phyloP scores from a whole-genome alignment of 2,329 filamentous ascomycete genomes.

The Scopulariopsis brevicaulis region DNA sequence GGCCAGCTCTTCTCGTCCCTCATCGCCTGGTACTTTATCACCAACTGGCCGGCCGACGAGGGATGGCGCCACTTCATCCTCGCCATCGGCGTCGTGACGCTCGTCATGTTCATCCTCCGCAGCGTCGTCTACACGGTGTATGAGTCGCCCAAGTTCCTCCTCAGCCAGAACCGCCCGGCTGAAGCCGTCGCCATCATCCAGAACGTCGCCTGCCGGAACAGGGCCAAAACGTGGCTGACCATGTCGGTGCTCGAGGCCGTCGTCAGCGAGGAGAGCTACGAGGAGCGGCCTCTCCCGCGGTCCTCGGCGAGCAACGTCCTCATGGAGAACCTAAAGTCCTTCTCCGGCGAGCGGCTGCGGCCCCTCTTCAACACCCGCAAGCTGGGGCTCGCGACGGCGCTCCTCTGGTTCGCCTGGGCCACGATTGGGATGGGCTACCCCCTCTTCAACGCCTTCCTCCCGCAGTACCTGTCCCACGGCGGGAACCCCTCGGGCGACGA shows the following conservation, averaged over 20 bases:
- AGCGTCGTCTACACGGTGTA: conserved; percentile 74
- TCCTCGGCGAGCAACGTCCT: conserved; percentile 24
- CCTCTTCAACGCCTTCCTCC: conserved; percentile 84
- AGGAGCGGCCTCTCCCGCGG: neutral
- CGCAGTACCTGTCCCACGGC: conserved; percentile 64
- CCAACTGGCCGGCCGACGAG: conserved; percentile 53
- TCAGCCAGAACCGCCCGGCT: conserved; percentile 62
- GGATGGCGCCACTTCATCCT: conserved; percentile 70
- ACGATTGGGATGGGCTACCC: conserved; percentile 80
- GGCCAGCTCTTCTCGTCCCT: conserved; percentile 65
- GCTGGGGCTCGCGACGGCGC: conserved; percentile 35
- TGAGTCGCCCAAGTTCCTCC: conserved; percentile 76
- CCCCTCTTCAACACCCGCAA: conserved; percentile 50
- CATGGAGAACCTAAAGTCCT: conserved; percentile 48
- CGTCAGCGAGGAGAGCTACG: conserved; percentile 20
- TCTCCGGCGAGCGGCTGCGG: conserved; percentile 55
- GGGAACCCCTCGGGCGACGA: conserved; percentile 15
- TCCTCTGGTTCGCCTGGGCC: conserved; percentile 72
- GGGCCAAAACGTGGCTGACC: conserved; percentile 62
- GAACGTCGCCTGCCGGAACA: conserved; percentile 64
- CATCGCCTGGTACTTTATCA: conserved; percentile 67
- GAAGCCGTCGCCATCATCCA: conserved; percentile 75
- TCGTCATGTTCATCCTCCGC: conserved; percentile 66
- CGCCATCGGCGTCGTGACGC: conserved; percentile 60
- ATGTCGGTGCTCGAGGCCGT: conserved; percentile 53